These are phyloP conservation scores for Pyrrhoderma lamaoense DNA, from an alignment of 1,284 basidiomycete species.

Conservation along the genomic window DNA sequence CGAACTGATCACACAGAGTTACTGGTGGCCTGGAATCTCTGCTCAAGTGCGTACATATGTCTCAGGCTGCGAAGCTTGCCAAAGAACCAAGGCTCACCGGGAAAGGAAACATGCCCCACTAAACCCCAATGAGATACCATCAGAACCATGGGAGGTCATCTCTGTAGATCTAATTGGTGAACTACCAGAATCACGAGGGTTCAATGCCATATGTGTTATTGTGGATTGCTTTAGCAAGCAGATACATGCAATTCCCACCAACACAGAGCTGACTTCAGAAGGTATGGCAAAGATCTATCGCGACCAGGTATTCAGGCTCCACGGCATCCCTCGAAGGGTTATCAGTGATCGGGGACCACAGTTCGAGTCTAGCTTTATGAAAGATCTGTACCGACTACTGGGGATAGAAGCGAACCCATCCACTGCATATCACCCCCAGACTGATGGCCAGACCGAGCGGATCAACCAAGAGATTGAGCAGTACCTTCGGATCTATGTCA, in stretches of 20 bases:
- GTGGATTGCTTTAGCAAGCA: conserved; percentile 19
- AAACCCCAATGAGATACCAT: conserved; percentile 1
- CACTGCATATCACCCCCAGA: conserved; percentile 24
- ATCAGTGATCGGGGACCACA: conserved; percentile 24
- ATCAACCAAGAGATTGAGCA: conserved; percentile 24
- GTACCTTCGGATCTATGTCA: conserved; percentile 20
- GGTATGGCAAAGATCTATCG: conserved; percentile 17
- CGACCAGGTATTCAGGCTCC: conserved; percentile 16
- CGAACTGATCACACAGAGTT: conserved; percentile 2
- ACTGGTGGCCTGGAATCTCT: conserved; percentile 20
- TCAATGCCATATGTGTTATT: conserved; percentile 22
- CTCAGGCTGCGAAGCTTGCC: conserved; percentile 12
- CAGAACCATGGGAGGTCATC: neutral
- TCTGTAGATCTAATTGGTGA: conserved; percentile 20
- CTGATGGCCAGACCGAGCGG: conserved; percentile 26
- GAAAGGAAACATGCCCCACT: conserved; percentile 2
- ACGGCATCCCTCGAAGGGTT: conserved; percentile 22
- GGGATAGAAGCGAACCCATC: conserved; percentile 20
- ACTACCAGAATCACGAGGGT: conserved; percentile 8
- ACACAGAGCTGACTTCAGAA: conserved; percentile 17
- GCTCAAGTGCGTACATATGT: conserved; percentile 12
- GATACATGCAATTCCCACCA: conserved; percentile 19
- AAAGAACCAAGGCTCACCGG: conserved; percentile 12
- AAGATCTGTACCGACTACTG: conserved; percentile 14
- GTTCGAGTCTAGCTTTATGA: conserved; percentile 21